Evolutionary conservation across 805 yeast genomes (phyloP).

Genomic region (Peterozyma xylosa): DNA sequence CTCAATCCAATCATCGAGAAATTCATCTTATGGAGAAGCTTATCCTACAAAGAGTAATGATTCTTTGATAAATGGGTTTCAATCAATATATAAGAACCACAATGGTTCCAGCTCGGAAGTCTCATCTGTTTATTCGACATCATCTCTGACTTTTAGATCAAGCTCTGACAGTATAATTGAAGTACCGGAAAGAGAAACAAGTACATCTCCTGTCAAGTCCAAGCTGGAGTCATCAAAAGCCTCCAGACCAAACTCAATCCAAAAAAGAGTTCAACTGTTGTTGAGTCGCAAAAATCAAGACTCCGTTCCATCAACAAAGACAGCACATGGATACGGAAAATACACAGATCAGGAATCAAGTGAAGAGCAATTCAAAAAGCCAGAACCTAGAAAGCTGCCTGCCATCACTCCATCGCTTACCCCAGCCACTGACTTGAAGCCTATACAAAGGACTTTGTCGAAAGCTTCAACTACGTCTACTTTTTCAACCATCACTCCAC

Average conservation of each 20-base stretch:
- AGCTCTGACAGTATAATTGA: slow-evolving; percentile 7
- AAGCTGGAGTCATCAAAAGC: slow-evolving; percentile 5
- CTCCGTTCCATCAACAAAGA: slow-evolving; percentile 38
- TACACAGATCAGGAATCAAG: slow-evolving; percentile 37
- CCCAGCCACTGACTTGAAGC: too few species aligned
- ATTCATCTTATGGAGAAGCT: slow-evolving; percentile 2
- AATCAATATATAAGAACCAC: slow-evolving; percentile 2
- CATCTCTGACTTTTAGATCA: slow-evolving; percentile 1
- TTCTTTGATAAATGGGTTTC: slow-evolving; percentile 4
- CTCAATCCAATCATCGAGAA: slow-evolving; percentile 5
- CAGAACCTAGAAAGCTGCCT: neutral
- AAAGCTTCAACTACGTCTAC: slow-evolving; percentile 5
- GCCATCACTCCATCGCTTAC: neutral
- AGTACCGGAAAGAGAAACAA: neutral
- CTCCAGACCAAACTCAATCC: slow-evolving; percentile 32
- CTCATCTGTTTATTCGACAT: slow-evolving; percentile 1
- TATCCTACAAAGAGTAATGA: slow-evolving; percentile 1
- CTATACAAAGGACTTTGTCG: neutral
- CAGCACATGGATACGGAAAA: slow-evolving; percentile 80
- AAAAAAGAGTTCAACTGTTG: slow-evolving; percentile 45
- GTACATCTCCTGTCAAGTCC: neutral
- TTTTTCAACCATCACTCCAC: slow-evolving; percentile 7
- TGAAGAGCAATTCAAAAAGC: neutral
- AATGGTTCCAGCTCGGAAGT: slow-evolving; percentile 3
- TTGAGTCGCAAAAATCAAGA: slow-evolving; percentile 30